phyloP scores from a whole-genome alignment of 768 basidiomycete species.

The Termitomyces sp. region DNA sequence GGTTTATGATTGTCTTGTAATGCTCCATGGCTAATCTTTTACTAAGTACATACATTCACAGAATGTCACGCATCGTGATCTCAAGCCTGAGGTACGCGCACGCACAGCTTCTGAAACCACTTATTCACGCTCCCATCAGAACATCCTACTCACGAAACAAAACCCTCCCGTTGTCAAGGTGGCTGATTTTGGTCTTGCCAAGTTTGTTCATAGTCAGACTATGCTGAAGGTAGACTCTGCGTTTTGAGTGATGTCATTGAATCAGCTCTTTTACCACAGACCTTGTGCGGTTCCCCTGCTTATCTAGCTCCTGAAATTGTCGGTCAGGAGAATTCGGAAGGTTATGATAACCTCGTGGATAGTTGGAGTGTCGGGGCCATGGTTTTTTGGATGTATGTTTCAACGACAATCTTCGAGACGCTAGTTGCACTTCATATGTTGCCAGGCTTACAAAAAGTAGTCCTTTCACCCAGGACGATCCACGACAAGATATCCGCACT shows the following conservation, averaged over 20 bases:
- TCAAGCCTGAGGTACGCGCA: constrained; percentile 73
- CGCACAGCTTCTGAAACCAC: neutral
- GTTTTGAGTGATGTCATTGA: neutral
- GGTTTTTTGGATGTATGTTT: constrained; percentile 73
- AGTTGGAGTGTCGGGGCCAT: constrained; percentile 97
- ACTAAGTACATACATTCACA: constrained; percentile 63
- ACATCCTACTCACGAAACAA: constrained; percentile 71
- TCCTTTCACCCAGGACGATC: constrained; percentile 76
- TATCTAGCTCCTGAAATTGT: constrained; percentile 33
- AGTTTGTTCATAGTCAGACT: constrained; percentile 73
- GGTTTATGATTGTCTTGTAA: constrained; percentile 12
- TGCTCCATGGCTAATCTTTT: neutral
- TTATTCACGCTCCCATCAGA: constrained; percentile 34
- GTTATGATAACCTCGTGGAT: constrained; percentile 87
- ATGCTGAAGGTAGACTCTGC: constrained; percentile 56
- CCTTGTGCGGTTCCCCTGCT: constrained; percentile 92
- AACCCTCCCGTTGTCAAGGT: constrained; percentile 75
- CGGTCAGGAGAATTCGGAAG: constrained; percentile 44
- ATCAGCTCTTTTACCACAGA: constrained; percentile 32
- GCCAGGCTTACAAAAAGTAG: constrained; percentile 64
- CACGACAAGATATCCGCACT: constrained; percentile 43
- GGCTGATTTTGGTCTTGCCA: constrained; percentile 95
- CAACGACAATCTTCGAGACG: neutral
- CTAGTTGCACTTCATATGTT: neutral
- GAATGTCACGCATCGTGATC: constrained; percentile 86